Conservation (phyloP, 495 filamentous ascomycete genomes). For the Daldinia caldariorum region DNA sequence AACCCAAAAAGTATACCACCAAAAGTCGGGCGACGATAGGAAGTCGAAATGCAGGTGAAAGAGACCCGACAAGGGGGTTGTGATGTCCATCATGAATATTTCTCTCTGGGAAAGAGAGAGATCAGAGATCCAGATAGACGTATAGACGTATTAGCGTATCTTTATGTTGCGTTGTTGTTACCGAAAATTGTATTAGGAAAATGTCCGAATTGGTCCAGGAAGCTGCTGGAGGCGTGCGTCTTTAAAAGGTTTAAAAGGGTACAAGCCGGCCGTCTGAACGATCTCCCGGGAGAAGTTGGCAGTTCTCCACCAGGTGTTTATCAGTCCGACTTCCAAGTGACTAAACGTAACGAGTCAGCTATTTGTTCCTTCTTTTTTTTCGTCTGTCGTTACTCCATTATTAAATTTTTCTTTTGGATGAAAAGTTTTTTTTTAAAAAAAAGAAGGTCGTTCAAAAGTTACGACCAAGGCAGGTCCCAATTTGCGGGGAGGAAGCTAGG, state of each 20-base stretch:
- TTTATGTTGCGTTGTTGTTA: neutral
- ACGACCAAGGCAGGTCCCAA: conserved; percentile 19
- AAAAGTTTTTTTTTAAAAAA: conserved; percentile 10
- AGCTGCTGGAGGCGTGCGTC: conserved; percentile 8
- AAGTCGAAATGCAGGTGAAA: conserved; percentile 51
- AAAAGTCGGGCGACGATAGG: conserved; percentile 45
- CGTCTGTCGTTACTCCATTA: neutral
- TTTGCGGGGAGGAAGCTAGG: conserved; percentile 11
- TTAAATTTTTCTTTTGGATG: neutral
- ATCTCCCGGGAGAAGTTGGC: conserved; percentile 21
- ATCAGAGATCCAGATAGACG: conserved; percentile 16
- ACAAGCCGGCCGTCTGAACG: conserved; percentile 36
- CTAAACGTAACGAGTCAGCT: conserved; percentile 22
- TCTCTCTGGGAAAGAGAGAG: conserved; percentile 9
- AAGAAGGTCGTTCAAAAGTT: too few relatives aligned
- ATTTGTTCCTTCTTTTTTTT: conserved; percentile 4
- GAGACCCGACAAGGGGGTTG: conserved; percentile 50
- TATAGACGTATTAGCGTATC: conserved; percentile 37
- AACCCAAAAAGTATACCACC: conserved; percentile 53
- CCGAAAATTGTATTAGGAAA: neutral
- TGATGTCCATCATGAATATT: conserved; percentile 43
- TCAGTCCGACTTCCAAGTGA: conserved; percentile 26
- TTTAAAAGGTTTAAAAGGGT: neutral
- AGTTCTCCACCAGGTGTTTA: conserved; percentile 21
- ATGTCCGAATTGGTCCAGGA: conserved; percentile 1